phyloP scores from a whole-genome alignment of 371 early-diverging fungal genomes.

The Syncephalastrum sp. region DNA sequence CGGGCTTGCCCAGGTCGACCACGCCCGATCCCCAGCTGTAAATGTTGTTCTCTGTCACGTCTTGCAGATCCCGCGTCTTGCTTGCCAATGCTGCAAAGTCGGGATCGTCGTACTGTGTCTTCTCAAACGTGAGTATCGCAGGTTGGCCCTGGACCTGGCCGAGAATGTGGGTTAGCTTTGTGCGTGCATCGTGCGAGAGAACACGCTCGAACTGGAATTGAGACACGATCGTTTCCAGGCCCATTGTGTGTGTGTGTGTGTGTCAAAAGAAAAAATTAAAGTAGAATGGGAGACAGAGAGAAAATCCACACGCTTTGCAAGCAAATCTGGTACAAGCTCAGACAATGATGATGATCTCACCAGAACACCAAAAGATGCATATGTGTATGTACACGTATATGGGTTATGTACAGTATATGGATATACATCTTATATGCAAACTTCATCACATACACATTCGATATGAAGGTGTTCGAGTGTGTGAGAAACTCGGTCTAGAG shows the following conservation, averaged over 20 bases:
- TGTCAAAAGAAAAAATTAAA: slow-evolving; percentile 3
- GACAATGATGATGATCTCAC: too few relatives aligned
- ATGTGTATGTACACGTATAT: too few relatives aligned
- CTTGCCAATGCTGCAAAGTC: slow-evolving; percentile 31
- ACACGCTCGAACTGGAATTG: slow-evolving; percentile 36
- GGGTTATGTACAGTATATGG: too few relatives aligned
- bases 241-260: neutral
- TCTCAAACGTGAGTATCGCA: slow-evolving; percentile 51
- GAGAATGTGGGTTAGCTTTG: slow-evolving; percentile 33
- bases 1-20: slow-evolving; percentile 28
- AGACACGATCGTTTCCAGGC: slow-evolving; percentile 3
- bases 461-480: too few relatives aligned
- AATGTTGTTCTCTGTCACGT: slow-evolving; percentile 57
- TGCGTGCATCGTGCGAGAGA: slow-evolving; percentile 39
- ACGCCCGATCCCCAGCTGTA: slow-evolving; percentile 58
- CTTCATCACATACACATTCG: too few relatives aligned
- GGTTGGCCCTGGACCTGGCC: slow-evolving; percentile 28
- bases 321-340: too few relatives aligned
- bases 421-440: too few relatives aligned
- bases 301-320: neutral
- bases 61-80: slow-evolving; percentile 22
- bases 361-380: too few relatives aligned
- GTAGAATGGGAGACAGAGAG: neutral
- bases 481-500: too few relatives aligned
- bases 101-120: slow-evolving; percentile 44